Evolutionary conservation across 2,329 filamentous ascomycete species (phyloP), one percentile per base, ranked within the genome.

Genomic region (Penicillium sp.): DNA sequence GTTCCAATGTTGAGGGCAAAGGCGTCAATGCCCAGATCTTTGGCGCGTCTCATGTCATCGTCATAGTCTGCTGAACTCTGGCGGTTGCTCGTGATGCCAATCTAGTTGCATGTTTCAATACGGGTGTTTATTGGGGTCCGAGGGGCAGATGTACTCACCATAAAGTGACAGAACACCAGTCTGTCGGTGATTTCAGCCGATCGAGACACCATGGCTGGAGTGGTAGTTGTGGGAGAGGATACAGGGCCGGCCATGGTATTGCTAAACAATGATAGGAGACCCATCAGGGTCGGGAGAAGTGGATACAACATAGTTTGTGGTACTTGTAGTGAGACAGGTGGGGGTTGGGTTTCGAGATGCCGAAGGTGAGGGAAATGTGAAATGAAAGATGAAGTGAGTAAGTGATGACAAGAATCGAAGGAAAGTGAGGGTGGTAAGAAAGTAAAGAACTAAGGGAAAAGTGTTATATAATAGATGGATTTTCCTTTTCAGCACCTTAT

Each of bases 1-100:
- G 62, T 61, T 23, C 74, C 75, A 38, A 78, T 76, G 41, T 77
- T 77, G 31, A 77, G 64, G 1, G 74, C 74, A 56, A 77, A 77
- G 4, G 73, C 73, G 29, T 77, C 74, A 29, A 77, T 74, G 44
- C 70, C 62, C 34, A 64, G 44, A 29, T 62, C 60, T 54, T 73
- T 74, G 28, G 73, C 74, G 3, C 65, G 67, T 42, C 65, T 59
- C 69, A 76, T 75, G 46, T 77, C 74, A 35, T 69, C 64, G 34
- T 77, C 74, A 47, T 74, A 77, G 26, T 76, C 74, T 6, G 59
- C 51, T 26, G 73, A 57, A 43, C 63, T 71, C 37, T 64, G 60
- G 31, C 74, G 70, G 37, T 72, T 69, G 34, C 68, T 64, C 18
- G 70, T 65, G 27, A 77, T 74, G 8, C 74, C 73, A 16, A 75